A percentile compares a stretch with the other conserved stretches of the same genome.
These are phyloP conservation scores for Globisporangium paroecandrum DNA, from an alignment of 352 stramenopile genomes.

Conservation along the genomic window DNA sequence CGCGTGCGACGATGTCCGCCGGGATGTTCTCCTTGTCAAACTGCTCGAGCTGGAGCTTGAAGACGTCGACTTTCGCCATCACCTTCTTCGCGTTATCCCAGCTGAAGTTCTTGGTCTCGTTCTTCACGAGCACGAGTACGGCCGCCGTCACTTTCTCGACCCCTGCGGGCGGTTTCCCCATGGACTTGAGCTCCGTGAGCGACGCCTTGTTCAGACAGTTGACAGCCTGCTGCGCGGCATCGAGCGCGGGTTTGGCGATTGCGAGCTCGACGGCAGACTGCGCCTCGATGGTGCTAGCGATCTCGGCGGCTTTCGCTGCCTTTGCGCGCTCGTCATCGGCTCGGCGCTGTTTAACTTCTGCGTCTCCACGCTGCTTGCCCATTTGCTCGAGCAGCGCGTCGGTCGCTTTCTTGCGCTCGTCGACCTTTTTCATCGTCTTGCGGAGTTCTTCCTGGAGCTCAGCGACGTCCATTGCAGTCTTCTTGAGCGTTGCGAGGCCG, in stretches of 20 bases:
- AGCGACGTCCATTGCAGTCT: conserved; percentile 76
- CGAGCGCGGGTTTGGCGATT: conserved; percentile 78
- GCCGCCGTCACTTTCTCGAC: conserved; percentile 90
- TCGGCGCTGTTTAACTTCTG: conserved; percentile 81
- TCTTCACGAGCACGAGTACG: conserved; percentile 91
- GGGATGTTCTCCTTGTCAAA: conserved; percentile 93
- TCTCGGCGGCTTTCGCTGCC: conserved; percentile 61
- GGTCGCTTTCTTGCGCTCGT: conserved; percentile 87
- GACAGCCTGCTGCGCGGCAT: conserved; percentile 81
- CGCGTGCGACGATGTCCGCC: conserved; percentile 74
- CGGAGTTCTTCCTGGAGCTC: conserved; percentile 82
- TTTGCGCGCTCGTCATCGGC: conserved; percentile 80
- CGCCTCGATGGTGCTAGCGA: conserved; percentile 58
- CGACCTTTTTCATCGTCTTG: conserved; percentile 87
- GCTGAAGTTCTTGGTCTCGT: conserved; percentile 91
- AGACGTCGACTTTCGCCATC: conserved; percentile 93
- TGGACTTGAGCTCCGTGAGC: conserved; percentile 86
- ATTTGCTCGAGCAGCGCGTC: conserved; percentile 87
- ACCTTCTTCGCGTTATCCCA: conserved; percentile 96
- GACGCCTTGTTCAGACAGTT: conserved; percentile 90
- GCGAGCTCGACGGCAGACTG: conserved; percentile 71
- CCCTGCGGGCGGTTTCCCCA: conserved; percentile 82
- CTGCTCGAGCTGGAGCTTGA: conserved; percentile 88
- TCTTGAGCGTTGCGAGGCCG: conserved; percentile 79
- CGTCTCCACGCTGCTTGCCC: conserved; percentile 86